Conservation (phyloP, 108 stramenopile species). For the Stephanodiscus triporus region DNA sequence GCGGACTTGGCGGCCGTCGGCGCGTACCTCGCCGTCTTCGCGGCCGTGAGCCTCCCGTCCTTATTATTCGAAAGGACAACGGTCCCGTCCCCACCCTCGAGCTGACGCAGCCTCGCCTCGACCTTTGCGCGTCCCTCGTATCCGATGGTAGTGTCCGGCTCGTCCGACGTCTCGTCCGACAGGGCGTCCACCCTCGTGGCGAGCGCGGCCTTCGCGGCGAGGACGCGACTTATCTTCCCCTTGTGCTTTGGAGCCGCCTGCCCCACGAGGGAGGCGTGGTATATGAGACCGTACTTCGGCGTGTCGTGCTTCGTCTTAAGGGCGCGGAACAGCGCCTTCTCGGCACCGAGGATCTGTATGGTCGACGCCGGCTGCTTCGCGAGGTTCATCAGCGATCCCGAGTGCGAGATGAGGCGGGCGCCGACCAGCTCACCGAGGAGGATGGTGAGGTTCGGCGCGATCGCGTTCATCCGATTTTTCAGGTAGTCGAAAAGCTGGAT, state of each 20-base stretch:
- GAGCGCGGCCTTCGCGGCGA: slow-evolving; percentile 98
- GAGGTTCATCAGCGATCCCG: slow-evolving; percentile 98
- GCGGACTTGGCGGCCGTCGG: slow-evolving; percentile 76
- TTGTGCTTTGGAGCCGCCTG: slow-evolving; percentile 99
- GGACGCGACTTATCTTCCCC: slow-evolving; percentile 98
- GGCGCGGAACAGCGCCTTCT: slow-evolving; percentile 99
- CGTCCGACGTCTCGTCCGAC: slow-evolving; percentile 87
- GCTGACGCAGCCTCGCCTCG: slow-evolving; percentile 94
- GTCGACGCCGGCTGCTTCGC: slow-evolving; percentile 99
- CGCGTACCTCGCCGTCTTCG: slow-evolving; percentile 81
- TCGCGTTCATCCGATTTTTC: slow-evolving; percentile 99
- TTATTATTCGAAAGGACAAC: slow-evolving; percentile 72
- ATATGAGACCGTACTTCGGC: slow-evolving; percentile 99
- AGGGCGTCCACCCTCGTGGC: slow-evolving; percentile 99
- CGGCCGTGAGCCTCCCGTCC: slow-evolving; percentile 70
- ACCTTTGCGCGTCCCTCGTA: slow-evolving; percentile 97
- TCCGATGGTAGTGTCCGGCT: slow-evolving; percentile 93
- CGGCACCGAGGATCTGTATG: slow-evolving; percentile 99
- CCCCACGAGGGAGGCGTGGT: slow-evolving; percentile 99
- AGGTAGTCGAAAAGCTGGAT: slow-evolving; percentile 98
- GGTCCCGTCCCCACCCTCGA: slow-evolving; percentile 89
- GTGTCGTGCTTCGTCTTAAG: slow-evolving; percentile 99
- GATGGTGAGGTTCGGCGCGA: slow-evolving; percentile 99
- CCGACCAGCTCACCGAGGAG: slow-evolving; percentile 99
- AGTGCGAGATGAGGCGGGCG: slow-evolving; percentile 98